These are phyloP conservation scores for Lenzites betulinus DNA, from an alignment of 768 basidiomycete genomes.

Conservation along the genomic window DNA sequence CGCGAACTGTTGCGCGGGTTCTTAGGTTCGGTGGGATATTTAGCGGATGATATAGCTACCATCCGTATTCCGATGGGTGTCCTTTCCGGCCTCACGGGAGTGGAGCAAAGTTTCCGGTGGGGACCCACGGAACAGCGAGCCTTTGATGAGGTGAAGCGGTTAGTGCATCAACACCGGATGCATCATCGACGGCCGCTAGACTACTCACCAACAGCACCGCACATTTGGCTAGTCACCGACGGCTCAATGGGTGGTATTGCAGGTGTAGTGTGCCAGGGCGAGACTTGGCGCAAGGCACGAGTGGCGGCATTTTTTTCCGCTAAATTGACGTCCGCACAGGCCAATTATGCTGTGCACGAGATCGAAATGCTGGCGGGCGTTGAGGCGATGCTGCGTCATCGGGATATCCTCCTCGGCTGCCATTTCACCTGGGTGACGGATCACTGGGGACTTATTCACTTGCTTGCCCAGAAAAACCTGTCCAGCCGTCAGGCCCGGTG, in stretches of 20 bases:
- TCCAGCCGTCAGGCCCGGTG: no score
- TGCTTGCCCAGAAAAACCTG: no score
- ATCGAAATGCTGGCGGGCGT: slow-evolving; percentile 39
- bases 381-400: slow-evolving; percentile 39
- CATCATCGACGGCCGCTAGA: slow-evolving; percentile 28
- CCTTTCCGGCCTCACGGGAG: slow-evolving; percentile 26
- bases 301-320: slow-evolving; percentile 32
- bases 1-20: slow-evolving; percentile 41
- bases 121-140: slow-evolving; percentile 33
- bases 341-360: slow-evolving; percentile 43
- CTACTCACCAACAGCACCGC: slow-evolving; percentile 23
- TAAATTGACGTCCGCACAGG: slow-evolving; percentile 29
- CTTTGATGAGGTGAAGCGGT: slow-evolving; percentile 31
- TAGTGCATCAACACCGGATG: slow-evolving; percentile 15
- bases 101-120: slow-evolving; percentile 27
- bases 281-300: slow-evolving; percentile 10
- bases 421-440: slow-evolving; percentile 32
- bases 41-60: slow-evolving; percentile 36
- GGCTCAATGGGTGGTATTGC: slow-evolving; percentile 23
- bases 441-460: slow-evolving; percentile 28
- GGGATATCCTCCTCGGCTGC: slow-evolving; percentile 26
- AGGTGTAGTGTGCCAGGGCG: slow-evolving; percentile 27
- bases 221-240: slow-evolving; percentile 30
- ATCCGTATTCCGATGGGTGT: slow-evolving; percentile 43
- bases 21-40: slow-evolving; percentile 33